A percentile compares a stretch with the other conserved stretches of the same genome.
phyloP scores from a whole-genome alignment of 768 basidiomycete genomes.

The Mycena metata region DNA sequence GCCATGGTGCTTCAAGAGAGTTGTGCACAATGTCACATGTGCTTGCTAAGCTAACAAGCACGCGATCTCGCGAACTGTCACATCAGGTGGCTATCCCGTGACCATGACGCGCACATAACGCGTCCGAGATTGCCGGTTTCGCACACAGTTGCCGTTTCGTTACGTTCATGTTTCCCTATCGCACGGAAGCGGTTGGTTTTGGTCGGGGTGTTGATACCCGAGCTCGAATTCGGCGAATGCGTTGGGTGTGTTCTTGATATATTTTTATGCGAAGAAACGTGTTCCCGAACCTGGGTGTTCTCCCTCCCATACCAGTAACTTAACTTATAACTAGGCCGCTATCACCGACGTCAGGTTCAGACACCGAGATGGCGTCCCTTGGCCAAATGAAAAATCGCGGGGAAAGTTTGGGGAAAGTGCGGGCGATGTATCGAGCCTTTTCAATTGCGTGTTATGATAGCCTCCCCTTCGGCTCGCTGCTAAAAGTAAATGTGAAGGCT shows the following conservation, averaged over 20 bases:
- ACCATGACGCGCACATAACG: neutral
- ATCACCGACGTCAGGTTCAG: conserved; percentile 5
- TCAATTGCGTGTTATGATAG: neutral
- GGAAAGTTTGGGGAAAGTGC: conserved; percentile 33
- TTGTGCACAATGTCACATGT: conserved; percentile 25
- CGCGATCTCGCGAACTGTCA: conserved; percentile 2
- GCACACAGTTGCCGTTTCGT: too few relatives aligned
- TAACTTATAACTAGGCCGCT: neutral
- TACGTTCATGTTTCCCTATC: too few relatives aligned
- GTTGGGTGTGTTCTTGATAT: too few relatives aligned
- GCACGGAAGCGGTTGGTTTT: too few relatives aligned
- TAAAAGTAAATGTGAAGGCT: neutral
- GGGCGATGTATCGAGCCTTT: conserved; percentile 17
- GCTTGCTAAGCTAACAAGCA: too few relatives aligned
- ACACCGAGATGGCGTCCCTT: neutral
- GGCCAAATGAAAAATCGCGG: conserved; percentile 17
- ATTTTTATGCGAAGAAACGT: too few relatives aligned
- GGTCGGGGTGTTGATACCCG: too few relatives aligned
- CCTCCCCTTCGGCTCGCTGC: neutral
- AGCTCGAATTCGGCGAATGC: too few relatives aligned
- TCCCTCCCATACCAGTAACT: neutral
- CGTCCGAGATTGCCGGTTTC: too few relatives aligned
- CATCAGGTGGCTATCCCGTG: neutral
- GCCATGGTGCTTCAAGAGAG: conserved; percentile 38
- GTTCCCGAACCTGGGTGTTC: too few relatives aligned